Percentiles rank a stretch among this genome's conserved stretches.
phyloP scores from a whole-genome alignment of 768 basidiomycete species.

The Dioszegia hungarica region DNA sequence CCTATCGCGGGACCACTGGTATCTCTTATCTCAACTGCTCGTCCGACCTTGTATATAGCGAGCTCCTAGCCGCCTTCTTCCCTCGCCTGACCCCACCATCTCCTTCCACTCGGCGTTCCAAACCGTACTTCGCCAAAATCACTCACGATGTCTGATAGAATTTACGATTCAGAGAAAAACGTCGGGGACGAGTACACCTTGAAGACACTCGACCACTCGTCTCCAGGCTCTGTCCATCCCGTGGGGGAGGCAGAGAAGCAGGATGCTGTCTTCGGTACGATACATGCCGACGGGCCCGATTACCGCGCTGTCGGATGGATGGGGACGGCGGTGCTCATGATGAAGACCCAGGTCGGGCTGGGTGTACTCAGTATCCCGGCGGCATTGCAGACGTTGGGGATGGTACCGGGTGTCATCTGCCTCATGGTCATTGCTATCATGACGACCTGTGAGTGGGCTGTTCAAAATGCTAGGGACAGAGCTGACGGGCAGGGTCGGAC shows the following conservation, averaged over 20 bases:
- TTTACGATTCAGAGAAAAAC: neutral
- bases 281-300: constrained; percentile 26
- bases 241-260: constrained; percentile 28
- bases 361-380: constrained; percentile 41
- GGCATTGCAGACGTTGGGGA: constrained; percentile 27
- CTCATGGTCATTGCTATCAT: neutral
- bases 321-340: constrained; percentile 33
- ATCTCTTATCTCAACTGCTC: no score
- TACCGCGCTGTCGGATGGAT: constrained; percentile 36
- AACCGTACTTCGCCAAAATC: no score
- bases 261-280: constrained; percentile 38
- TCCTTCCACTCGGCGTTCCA: no score
- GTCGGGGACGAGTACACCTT: no score
- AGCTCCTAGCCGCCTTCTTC: no score
- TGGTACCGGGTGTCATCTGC: constrained; percentile 34
- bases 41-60: no score
- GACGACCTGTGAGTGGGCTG: neutral
- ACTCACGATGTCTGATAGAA: no score
- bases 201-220: no score
- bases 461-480: neutral
- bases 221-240: neutral
- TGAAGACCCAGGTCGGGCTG: constrained; percentile 38
- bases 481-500: constrained; percentile 23
- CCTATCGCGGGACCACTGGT: no score
- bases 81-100: no score